Base-by-base conservation (phyloP, 2,329 filamentous ascomycete species). In the Apiospora phragmitis region DNA sequence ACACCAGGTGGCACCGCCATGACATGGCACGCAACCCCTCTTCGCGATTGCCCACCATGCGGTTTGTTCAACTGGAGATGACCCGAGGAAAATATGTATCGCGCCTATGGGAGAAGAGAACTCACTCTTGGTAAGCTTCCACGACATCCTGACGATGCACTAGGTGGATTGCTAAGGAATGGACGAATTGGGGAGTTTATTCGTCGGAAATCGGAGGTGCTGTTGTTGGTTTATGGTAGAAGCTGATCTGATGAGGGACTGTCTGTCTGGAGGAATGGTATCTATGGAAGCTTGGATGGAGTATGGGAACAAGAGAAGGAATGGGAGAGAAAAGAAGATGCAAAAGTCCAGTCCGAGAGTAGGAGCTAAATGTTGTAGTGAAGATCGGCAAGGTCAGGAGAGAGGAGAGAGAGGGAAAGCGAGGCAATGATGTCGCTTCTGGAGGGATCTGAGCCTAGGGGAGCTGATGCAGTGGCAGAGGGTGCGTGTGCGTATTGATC, bases 61-160 rank as follows among this genome's bases (percentile, higher is more conserved):
- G 16, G 43, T 8, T 68, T 14, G 43, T 21, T 65, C 26, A 8
- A 18, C 26, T n/a, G 26, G 35, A 35, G 35, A 65, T 14, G 45
- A 51, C 43, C 38, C n/a, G 41, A 24, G 38, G 21, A 55, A 18
- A 42, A 26, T n/a, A 49, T 42, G 43, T 26, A n/a, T 11, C 42
- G 32, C 49, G 51, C 66, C 4, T 16, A 68, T 65, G 24, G 66
- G 38, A 45, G 70, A 74, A 32, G 45, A 32, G 45, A 62, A 85
- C 88, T 80, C 86, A 93, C 91, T 93, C 87, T 93, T 93, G 79
- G 91, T 93, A 79, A 93, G 85, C 82, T 92, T 93, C 91, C 91
- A 93, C 81, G 91, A 92, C 91, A 92, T 92, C 79, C 77, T 86
- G 45, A 21, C 55, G 55, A 62, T 62, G 55, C 55, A 62, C 55